Base-by-base conservation (phyloP, 495 filamentous ascomycete genomes). In the Neurospora tetraspora region DNA sequence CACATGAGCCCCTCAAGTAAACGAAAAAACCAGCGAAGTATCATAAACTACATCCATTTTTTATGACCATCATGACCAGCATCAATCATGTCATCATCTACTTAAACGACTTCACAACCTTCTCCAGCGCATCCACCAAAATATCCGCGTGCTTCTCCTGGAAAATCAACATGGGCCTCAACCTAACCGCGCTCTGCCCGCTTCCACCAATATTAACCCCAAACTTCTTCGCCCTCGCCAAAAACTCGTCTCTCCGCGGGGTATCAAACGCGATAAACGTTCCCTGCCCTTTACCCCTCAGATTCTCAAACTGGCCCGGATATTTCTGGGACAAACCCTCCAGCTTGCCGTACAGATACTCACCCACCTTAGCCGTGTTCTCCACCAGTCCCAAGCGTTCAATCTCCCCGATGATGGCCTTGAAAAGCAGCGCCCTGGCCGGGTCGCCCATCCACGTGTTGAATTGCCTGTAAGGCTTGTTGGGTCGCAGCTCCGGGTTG, bases 361-460 rank as follows among this genome's bases (percentile, higher is more conserved):
- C 90, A 76, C 96, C 96, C 27, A 93, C 93, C 39, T 82, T 77
- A 12, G 91, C 91, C 69, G 96, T 97, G 81, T 96, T 88, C 78
- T 87, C 83, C 38, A 99, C 94, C 12, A 99, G 86, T 71, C 91
- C 87, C 20, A 93, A 84, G 53, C 89, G 86, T 83, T 97, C 89
- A 70, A 99, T 92, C 84, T 98, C 94, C 47, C 92, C 86, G 73
- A 97, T 89, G 82, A 99, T 98, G 76, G 91, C 93, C 71, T 92
- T 89, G 90, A 98, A 99, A 73, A 98, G 87, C 73, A 98, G 84
- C 10, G 93, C 94, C 69, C 93, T 90, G 11, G 92, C 90, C 38
- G 96, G 96, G 84, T 99, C 96, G 80, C 96, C 96, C 94, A 99
- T 98, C 96, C 96, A 99, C 73, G 96, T 99, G 85, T 99, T 99